Percentiles rank a stretch among this genome's conserved stretches.
phyloP scores from a whole-genome alignment of 192 early-diverging fungal genomes.

The Coemansia sp. region DNA sequence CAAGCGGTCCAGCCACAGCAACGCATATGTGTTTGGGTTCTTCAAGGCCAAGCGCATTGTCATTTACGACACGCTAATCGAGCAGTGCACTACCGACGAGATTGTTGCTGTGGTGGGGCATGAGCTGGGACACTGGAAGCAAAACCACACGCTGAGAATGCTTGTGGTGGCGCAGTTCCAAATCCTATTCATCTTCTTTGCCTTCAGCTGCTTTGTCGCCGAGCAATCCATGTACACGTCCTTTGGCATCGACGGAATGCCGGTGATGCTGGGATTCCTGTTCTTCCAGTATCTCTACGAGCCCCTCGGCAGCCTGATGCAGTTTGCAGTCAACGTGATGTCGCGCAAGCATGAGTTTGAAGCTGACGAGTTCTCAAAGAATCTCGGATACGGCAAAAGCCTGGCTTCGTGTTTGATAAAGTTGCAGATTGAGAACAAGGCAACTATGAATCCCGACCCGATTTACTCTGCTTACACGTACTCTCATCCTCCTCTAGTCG shows the following conservation, averaged over 20 bases:
- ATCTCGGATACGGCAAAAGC: slow-evolving; percentile 71
- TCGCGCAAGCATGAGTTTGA: slow-evolving; percentile 89
- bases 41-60: slow-evolving; percentile 97
- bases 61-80: slow-evolving; percentile 87
- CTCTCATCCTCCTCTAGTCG: slow-evolving; percentile 87
- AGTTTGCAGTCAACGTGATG: slow-evolving; percentile 75
- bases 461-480: slow-evolving; percentile 90
- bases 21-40: slow-evolving; percentile 96
- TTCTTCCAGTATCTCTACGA: slow-evolving; percentile 86
- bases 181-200: slow-evolving; percentile 70
- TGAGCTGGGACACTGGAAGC: slow-evolving; percentile 95
- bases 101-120: slow-evolving; percentile 93
- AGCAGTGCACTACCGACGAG: slow-evolving; percentile 79
- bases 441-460: slow-evolving; percentile 80
- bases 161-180: slow-evolving; percentile 74
- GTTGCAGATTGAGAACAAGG: slow-evolving; percentile 84
- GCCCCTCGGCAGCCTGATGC: slow-evolving; percentile 73
- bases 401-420: slow-evolving; percentile 83
- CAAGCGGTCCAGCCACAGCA: slow-evolving; percentile 86
- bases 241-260: slow-evolving; percentile 79
- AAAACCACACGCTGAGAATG: slow-evolving; percentile 76
- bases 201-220: slow-evolving; percentile 75
- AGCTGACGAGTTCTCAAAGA: slow-evolving; percentile 86
- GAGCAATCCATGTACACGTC: slow-evolving; percentile 72
- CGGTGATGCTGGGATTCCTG: slow-evolving; percentile 84